phyloP scores from a whole-genome alignment of 176 grass and related monocot genomes.

The Bothriochloa decipiens region DNA sequence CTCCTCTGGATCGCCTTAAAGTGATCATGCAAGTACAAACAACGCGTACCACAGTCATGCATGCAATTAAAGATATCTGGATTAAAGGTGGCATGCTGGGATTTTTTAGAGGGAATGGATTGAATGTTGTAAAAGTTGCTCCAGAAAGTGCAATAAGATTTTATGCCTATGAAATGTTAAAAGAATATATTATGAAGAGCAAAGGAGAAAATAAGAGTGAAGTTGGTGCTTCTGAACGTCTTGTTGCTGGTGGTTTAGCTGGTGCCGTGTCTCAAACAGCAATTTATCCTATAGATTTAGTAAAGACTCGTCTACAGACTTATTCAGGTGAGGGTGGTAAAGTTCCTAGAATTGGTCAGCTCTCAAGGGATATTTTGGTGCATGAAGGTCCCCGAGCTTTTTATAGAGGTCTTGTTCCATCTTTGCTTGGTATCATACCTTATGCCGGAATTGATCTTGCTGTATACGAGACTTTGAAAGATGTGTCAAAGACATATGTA shows the following conservation, averaged over 20 bases:
- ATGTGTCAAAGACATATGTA: conserved; percentile 84
- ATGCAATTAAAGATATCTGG: conserved; percentile 90
- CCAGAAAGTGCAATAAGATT: conserved; percentile 97
- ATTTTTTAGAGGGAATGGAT: conserved; percentile 96
- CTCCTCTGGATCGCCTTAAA: conserved; percentile 96
- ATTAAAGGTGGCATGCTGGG: conserved; percentile 66
- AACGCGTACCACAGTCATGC: conserved; percentile 52
- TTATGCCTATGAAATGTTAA: conserved; percentile 89
- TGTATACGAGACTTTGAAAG: conserved; percentile 95
- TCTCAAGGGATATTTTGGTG: conserved; percentile 81
- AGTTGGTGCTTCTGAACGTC: conserved; percentile 80
- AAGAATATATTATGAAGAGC: conserved; percentile 82
- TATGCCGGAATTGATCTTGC: conserved; percentile 96
- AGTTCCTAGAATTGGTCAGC: conserved; percentile 72
- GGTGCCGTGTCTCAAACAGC: conserved; percentile 85
- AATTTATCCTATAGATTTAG: conserved; percentile 94
- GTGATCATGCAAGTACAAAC: conserved; percentile 96
- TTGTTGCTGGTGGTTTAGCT: conserved; percentile 91
- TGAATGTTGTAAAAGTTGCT: conserved; percentile 97
- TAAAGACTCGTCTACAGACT: conserved; percentile 93
- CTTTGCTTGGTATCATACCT: conserved; percentile 93
- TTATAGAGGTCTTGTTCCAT: conserved; percentile 86
- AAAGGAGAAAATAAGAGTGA: conserved; percentile 84
- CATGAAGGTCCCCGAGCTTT: conserved; percentile 89
- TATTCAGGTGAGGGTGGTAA: conserved; percentile 66